phyloP scores from a whole-genome alignment of 306 rosid genomes.

The Pyrus communis region DNA sequence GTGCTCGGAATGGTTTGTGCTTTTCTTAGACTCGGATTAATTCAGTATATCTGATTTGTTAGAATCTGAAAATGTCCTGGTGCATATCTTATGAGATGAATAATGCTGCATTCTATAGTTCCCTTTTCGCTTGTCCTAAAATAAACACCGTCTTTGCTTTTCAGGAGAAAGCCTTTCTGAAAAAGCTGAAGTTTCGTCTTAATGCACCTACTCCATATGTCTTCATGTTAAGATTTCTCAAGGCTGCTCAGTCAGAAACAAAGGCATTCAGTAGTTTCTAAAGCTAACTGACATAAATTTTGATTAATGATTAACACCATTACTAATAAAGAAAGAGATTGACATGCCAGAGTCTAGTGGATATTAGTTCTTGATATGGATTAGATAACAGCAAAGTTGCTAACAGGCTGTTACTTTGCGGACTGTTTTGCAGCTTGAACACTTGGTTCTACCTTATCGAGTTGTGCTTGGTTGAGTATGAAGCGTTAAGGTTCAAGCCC shows the following conservation, averaged over 20 bases:
- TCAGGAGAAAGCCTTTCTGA: conserved; percentile 79
- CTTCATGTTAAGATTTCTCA: conserved; percentile 84
- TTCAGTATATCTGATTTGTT: not conserved
- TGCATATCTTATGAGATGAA: too few species aligned
- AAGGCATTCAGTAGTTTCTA: conserved; percentile 36
- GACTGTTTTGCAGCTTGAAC: conserved; percentile 56
- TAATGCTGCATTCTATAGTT: not conserved
- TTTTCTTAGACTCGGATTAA: not conserved
- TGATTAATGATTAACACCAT: not conserved
- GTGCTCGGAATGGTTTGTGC: conserved; percentile 69
- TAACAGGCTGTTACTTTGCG: conserved; percentile 15
- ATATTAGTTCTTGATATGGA: not conserved
- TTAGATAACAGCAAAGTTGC: not conserved
- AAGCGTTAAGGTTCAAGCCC: conserved; percentile 68
- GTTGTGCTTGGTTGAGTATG: conserved; percentile 66
- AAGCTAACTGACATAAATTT: too few species aligned
- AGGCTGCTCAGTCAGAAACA: conserved; percentile 69
- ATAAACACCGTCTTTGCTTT: conserved; percentile 9
- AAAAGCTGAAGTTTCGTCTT: conserved; percentile 66
- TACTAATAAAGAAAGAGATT: not conserved
- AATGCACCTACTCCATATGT: conserved; percentile 79
- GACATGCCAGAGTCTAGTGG: not conserved
- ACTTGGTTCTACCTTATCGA: conserved; percentile 69
- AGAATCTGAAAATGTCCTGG: not conserved
- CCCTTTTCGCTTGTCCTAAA: not conserved